A percentile compares a stretch with the other conserved stretches of the same genome.
Evolutionary conservation across 352 stramenopile genomes (phyloP).

Genomic region (Globisporangium acanthophoron): DNA sequence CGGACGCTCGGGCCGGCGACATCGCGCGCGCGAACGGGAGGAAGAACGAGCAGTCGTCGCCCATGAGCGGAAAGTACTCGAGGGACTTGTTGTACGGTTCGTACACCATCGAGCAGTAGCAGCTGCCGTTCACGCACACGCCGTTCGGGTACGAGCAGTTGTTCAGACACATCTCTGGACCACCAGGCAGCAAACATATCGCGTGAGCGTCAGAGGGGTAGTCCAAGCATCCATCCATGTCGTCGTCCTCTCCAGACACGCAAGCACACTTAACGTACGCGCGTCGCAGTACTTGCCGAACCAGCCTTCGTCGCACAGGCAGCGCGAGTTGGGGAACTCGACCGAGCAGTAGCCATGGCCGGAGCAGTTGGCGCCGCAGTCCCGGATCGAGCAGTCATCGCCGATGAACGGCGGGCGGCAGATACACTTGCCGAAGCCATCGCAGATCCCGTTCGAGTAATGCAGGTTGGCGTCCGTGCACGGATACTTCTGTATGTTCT

Average conservation of each 20-base stretch:
- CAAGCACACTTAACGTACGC: conserved; percentile 29
- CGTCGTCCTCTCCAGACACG: background rate
- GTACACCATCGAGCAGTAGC: conserved; percentile 90
- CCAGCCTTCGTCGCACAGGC: conserved; percentile 94
- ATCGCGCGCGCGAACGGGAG: conserved; percentile 52
- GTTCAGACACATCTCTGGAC: conserved; percentile 90
- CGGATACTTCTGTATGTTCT: conserved; percentile 88
- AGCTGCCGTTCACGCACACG: conserved; percentile 87
- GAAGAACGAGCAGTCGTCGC: conserved; percentile 81
- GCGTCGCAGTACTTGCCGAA: conserved; percentile 91
- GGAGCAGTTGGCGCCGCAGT: conserved; percentile 90
- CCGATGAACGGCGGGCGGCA: conserved; percentile 93
- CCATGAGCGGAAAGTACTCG: conserved; percentile 72
- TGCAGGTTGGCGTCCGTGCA: conserved; percentile 82
- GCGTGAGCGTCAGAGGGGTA: background rate
- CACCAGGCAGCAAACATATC: background rate
- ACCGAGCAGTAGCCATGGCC: conserved; percentile 94
- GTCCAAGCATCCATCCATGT: background rate
- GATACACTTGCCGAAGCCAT: conserved; percentile 95
- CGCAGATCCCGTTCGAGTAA: conserved; percentile 93
- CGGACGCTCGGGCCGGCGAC: background rate
- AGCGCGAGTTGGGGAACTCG: conserved; percentile 94
- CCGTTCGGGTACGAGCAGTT: conserved; percentile 97
- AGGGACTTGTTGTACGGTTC: conserved; percentile 94
- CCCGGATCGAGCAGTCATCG: conserved; percentile 88